Base-by-base conservation (phyloP, 805 yeast species). In the Saccharomyces paradoxus region DNA sequence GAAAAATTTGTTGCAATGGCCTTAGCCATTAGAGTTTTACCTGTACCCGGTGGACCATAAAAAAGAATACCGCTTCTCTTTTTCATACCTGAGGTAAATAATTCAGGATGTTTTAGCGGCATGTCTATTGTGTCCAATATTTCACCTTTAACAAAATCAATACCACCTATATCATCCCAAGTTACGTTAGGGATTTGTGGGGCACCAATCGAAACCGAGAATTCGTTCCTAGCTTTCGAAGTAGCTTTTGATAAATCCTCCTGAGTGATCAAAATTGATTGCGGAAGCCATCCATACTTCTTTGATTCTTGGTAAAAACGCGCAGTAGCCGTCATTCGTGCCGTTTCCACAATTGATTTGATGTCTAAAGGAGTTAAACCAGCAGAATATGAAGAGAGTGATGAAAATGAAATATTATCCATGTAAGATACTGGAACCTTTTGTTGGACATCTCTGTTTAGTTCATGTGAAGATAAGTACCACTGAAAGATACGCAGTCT, bases 41-140 rank as follows among this genome's bases (percentile, higher is more conserved):
- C 99, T 0, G 99, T 94, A 26, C 99, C 99, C 0, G 99, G 99
- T 0, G 99, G 99, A 0, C 99, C 99, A 72, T 94, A 94, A 68
- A 94, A 90, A 58, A 94, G 72, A 41, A 94, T 87, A 50, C 99
- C 99, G 64, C 95, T 85, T 70, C 99, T 79, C 67, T 92, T 92
- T 69, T 94, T 92, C 67, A 94, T 81, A 0, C 98, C 98, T 49
- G 84, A 83, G 51, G 83, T 79, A 71, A 92, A 92, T 54, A 94
- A 73, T 60, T 89, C 96, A 0, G 98, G 98, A 67, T 87, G 91
- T 63, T 88, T 89, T 66, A 92, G 75, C 2, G 99, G 99, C 87
- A 92, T 82, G 62, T 92, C 98, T 56, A 94, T 91, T 0, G 99
- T 92, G 65, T 94, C 99, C 68, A 91, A 73, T 61, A 94, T 92